Evolutionary conservation across 2,329 filamentous ascomycete species (phyloP).

Genomic region (Nothophaeocryptopus gaeumannii): DNA sequence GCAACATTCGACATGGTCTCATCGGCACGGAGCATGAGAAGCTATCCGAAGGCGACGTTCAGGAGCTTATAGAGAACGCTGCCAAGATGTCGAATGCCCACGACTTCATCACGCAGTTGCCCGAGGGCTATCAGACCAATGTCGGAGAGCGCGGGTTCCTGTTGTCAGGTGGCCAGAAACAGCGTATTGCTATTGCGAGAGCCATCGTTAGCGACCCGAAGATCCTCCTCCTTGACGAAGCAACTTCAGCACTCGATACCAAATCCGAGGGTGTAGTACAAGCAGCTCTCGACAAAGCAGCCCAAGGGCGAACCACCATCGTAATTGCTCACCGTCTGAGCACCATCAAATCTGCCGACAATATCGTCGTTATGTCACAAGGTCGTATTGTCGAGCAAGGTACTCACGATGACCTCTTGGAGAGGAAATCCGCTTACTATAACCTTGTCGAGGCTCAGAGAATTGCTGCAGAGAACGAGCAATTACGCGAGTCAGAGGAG

Average conservation of each 20-base stretch:
- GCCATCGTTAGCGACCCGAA: constrained; percentile 89
- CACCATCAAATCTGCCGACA: constrained; percentile 90
- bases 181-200: constrained; percentile 90
- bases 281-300: constrained; percentile 81
- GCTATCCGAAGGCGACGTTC: constrained; percentile 64
- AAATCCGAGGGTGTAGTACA: constrained; percentile 94
- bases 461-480: constrained; percentile 62
- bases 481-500: constrained; percentile 52
- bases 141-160: constrained; percentile 95
- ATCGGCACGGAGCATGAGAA: constrained; percentile 77
- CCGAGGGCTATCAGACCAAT: constrained; percentile 87
- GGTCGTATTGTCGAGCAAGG: constrained; percentile 92
- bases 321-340: constrained; percentile 93
- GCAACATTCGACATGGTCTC: constrained; percentile 87
- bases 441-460: constrained; percentile 85
- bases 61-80: constrained; percentile 71
- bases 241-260: constrained; percentile 89
- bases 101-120: constrained; percentile 78
- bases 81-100: constrained; percentile 91
- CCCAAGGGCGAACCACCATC: constrained; percentile 86
- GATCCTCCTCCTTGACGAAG: constrained; percentile 89
- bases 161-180: constrained; percentile 87
- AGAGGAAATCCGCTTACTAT: constrained; percentile 69
- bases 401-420: constrained; percentile 75
- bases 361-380: constrained; percentile 87